Conservation (phyloP, 106 monocot species). For the Dendrobium nobile region DNA sequence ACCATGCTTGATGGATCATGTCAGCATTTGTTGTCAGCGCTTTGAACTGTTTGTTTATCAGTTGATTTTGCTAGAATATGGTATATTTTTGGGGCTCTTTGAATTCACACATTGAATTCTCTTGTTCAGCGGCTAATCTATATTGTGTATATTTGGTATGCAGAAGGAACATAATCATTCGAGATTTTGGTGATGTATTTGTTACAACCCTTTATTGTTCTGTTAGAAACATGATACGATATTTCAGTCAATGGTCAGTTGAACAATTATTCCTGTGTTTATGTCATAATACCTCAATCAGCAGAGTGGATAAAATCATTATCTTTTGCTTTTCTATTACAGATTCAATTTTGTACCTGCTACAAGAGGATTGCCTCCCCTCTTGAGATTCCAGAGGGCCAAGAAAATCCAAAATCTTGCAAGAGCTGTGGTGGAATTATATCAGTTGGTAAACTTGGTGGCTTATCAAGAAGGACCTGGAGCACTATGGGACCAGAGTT, state of each 20-base stretch:
- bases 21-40: not conserved
- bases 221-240: slow-evolving; percentile 13
- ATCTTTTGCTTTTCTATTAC: slow-evolving; percentile 6
- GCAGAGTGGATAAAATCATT: not conserved
- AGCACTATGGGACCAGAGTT: slow-evolving; percentile 44
- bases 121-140: not conserved
- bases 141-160: not conserved
- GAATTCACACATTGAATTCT: not conserved
- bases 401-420: slow-evolving; percentile 35
- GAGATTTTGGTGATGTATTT: not conserved
- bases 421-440: slow-evolving; percentile 49
- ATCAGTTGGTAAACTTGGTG: slow-evolving; percentile 21
- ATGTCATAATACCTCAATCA: not conserved
- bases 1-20: slow-evolving; percentile 4
- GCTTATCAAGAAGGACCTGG: slow-evolving; percentile 40
- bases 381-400: slow-evolving; percentile 18
- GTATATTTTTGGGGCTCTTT: not conserved
- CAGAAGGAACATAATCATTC: not conserved
- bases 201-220: not conserved
- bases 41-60: not conserved
- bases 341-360: slow-evolving; percentile 59
- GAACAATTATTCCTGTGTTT: not conserved
- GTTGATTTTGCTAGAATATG: not conserved
- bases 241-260: slow-evolving; percentile 41
- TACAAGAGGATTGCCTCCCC: slow-evolving; percentile 26